Conservation (phyloP, 495 filamentous ascomycete genomes). For the Lepidopterella palustris region DNA sequence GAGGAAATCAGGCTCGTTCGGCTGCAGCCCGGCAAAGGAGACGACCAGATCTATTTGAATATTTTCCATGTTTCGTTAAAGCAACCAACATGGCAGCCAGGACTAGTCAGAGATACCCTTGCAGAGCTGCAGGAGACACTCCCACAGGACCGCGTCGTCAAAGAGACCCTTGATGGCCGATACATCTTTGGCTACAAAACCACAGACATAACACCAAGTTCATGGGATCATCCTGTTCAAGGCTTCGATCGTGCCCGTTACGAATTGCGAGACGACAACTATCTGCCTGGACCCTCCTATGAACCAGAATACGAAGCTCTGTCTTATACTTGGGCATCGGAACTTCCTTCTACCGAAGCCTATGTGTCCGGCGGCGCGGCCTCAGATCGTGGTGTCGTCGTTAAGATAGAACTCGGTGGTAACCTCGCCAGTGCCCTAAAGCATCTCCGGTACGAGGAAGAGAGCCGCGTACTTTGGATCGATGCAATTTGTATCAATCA, state of each 20-base stretch:
- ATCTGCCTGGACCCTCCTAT: not conserved
- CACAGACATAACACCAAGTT: not conserved
- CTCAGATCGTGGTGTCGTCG: not conserved
- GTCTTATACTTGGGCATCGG: slow-evolving; percentile 8
- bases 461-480: slow-evolving; percentile 5
- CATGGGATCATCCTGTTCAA: not conserved
- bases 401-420: not conserved
- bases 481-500: too few species aligned
- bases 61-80: not conserved
- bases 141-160: not conserved
- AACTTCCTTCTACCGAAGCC: not conserved
- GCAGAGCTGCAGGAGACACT: not conserved
- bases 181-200: not conserved
- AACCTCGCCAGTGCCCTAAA: slow-evolving; percentile 1
- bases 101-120: too few species aligned
- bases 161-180: not conserved
- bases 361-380: not conserved
- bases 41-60: not conserved
- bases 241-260: not conserved
- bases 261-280: not conserved
- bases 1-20: not conserved
- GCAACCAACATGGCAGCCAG: not conserved
- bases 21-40: not conserved
- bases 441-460: not conserved
- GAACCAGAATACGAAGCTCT: slow-evolving; percentile 9